Conservation (phyloP, 306 rosid genomes). For the Casuarina cunninghamiana region DNA sequence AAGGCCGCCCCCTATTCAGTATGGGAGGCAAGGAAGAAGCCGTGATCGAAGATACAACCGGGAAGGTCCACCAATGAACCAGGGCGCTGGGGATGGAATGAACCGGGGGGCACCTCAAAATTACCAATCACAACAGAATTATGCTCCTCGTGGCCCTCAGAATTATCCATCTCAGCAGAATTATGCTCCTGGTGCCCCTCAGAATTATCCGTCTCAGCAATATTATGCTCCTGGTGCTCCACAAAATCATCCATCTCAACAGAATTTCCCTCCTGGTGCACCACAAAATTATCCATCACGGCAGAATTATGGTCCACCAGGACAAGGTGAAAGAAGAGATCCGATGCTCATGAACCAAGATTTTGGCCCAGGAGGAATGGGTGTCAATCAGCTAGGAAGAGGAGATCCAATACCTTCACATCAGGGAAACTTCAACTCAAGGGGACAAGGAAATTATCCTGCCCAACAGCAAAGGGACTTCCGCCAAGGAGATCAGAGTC, state of each 20-base stretch:
- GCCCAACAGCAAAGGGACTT: slow-evolving; percentile 38
- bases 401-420: slow-evolving; percentile 44
- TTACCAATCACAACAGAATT: slow-evolving; percentile 38
- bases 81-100: slow-evolving; percentile 56
- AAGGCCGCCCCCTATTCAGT: slow-evolving; percentile 61
- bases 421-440: slow-evolving; percentile 50
- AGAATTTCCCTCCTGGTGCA: too few relatives aligned
- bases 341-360: slow-evolving; percentile 25
- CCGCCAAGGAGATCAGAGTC: slow-evolving; percentile 53
- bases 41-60: slow-evolving; percentile 41
- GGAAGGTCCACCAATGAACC: slow-evolving; percentile 40
- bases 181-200: too few relatives aligned
- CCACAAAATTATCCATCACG: slow-evolving; percentile 19
- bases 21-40: slow-evolving; percentile 53
- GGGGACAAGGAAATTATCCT: slow-evolving; percentile 25
- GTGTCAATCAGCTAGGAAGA: slow-evolving; percentile 31
- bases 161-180: too few relatives aligned
- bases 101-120: slow-evolving; percentile 51
- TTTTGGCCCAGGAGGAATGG: slow-evolving; percentile 41
- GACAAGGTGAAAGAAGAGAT: slow-evolving; percentile 54
- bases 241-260: too few relatives aligned
- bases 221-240: neutral
- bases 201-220: too few relatives aligned
- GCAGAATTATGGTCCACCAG: slow-evolving; percentile 41
- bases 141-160: neutral